phyloP scores from a whole-genome alignment of 768 basidiomycete genomes.

The Exidia glandulosa region DNA sequence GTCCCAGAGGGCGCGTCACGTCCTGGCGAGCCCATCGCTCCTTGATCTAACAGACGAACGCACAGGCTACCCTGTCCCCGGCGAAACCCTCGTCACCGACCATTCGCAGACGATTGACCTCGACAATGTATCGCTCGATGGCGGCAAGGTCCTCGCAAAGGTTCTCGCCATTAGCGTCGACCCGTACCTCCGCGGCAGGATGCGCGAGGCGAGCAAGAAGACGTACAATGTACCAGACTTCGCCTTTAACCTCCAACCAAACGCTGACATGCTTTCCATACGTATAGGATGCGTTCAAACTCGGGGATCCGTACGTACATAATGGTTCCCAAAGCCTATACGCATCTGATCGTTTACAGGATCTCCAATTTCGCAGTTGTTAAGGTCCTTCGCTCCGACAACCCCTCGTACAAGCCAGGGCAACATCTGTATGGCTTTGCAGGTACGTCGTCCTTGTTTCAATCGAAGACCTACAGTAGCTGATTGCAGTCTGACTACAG shows the following conservation, averaged over 20 bases:
- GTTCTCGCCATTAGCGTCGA: constrained; percentile 37
- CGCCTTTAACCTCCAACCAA: too few relatives aligned
- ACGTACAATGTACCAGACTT: background rate
- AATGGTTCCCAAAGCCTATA: background rate
- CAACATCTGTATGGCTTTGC: constrained; percentile 29
- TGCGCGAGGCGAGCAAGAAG: constrained; percentile 15
- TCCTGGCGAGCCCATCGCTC: background rate
- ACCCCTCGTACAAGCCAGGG: constrained; percentile 21
- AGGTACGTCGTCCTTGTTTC: constrained; percentile 16
- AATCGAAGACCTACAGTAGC: too few relatives aligned
- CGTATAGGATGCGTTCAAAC: background rate
- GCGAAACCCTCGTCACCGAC: constrained; percentile 38
- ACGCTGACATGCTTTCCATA: too few relatives aligned
- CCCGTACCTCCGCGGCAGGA: constrained; percentile 30
- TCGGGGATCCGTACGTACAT: background rate
- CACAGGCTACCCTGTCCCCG: constrained; percentile 12
- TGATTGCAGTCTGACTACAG: constrained; percentile 11
- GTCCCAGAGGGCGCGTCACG: background rate
- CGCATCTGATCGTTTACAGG: constrained; percentile 10
- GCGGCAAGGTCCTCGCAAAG: constrained; percentile 36
- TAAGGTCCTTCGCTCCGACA: constrained; percentile 33
- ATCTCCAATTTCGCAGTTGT: constrained; percentile 25
- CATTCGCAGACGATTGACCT: constrained; percentile 36
- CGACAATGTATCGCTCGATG: constrained; percentile 34
- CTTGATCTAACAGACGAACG: background rate